A percentile compares a stretch with the other conserved stretches of the same genome.
These are phyloP conservation scores for Talaromyces pinophilus DNA, from an alignment of 2,329 filamentous ascomycete genomes.

Conservation along the genomic window DNA sequence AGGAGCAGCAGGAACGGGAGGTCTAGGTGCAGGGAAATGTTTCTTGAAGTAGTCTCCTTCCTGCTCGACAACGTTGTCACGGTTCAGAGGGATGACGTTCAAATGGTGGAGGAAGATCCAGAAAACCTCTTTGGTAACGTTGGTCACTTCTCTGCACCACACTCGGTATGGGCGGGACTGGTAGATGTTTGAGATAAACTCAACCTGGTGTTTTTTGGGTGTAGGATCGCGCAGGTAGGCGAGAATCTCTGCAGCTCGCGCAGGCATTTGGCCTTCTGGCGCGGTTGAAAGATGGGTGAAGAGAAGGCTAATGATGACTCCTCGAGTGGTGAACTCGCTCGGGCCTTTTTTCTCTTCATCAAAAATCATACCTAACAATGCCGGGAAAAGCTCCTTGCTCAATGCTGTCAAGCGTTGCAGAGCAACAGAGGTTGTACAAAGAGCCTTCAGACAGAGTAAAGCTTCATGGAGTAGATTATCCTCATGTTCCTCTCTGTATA, in stretches of 20 bases:
- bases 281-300: conserved; percentile 82
- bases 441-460: conserved; percentile 86
- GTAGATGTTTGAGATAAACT: conserved; percentile 88
- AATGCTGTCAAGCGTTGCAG: conserved; percentile 79
- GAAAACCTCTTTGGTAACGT: conserved; percentile 96
- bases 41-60: conserved; percentile 46
- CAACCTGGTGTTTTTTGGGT: conserved; percentile 72
- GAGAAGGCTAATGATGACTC: conserved; percentile 83
- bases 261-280: conserved; percentile 60
- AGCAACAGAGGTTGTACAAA: conserved; percentile 87
- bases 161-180: conserved; percentile 83
- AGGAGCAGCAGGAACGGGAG: conserved; percentile 88
- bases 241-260: conserved; percentile 72
- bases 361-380: conserved; percentile 84
- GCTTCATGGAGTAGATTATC: conserved; percentile 90
- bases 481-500: conserved; percentile 82
- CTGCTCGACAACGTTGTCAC: conserved; percentile 36
- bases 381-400: conserved; percentile 79
- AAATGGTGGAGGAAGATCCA: conserved; percentile 98
- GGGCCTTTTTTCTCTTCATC: conserved; percentile 98
- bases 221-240: conserved; percentile 77
- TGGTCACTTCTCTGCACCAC: conserved; percentile 90
- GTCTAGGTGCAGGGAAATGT: conserved; percentile 81
- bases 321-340: conserved; percentile 91
- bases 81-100: conserved; percentile 69